Evolutionary conservation across 2,329 filamentous ascomycete species (phyloP).

Genomic region (Albophoma yamanashiensis): DNA sequence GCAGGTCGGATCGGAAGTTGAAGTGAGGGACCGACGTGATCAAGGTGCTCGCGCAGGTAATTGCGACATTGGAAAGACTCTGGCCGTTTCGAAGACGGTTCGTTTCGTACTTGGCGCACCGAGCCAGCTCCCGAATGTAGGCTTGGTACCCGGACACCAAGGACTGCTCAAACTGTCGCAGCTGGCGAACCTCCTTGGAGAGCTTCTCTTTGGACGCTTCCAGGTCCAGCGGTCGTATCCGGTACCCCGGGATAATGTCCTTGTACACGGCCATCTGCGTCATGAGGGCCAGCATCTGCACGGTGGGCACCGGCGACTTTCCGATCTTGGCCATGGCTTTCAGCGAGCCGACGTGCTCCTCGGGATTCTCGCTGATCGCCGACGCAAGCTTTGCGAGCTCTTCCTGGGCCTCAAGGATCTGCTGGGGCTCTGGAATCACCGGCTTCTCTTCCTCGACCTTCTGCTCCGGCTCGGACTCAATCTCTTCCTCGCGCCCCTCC

Average conservation of each 20-base stretch:
- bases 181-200: constrained; percentile 79
- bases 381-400: constrained; percentile 77
- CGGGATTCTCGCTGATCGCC: constrained; percentile 80
- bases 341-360: constrained; percentile 75
- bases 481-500: constrained; percentile 45
- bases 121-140: constrained; percentile 68
- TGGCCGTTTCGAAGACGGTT: constrained; percentile 27
- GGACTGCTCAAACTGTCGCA: constrained; percentile 79
- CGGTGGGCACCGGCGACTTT: constrained; percentile 55
- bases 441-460: constrained; percentile 42
- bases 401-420: constrained; percentile 82
- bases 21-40: constrained; percentile 83
- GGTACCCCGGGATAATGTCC: constrained; percentile 91
- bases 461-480: constrained; percentile 36
- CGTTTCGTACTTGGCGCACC: constrained; percentile 49
- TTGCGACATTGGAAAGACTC: constrained; percentile 61
- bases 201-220: constrained; percentile 68
- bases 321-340: constrained; percentile 68
- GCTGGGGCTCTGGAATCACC: constrained; percentile 61
- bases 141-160: constrained; percentile 75
- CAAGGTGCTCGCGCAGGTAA: constrained; percentile 76
- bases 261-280: constrained; percentile 89
- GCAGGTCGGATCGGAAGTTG: constrained; percentile 82
- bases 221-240: constrained; percentile 74
- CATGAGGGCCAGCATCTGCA: constrained; percentile 77